Base-by-base conservation (phyloP, 176 grass and related monocot genomes). In the Rhynchospora pubera region DNA sequence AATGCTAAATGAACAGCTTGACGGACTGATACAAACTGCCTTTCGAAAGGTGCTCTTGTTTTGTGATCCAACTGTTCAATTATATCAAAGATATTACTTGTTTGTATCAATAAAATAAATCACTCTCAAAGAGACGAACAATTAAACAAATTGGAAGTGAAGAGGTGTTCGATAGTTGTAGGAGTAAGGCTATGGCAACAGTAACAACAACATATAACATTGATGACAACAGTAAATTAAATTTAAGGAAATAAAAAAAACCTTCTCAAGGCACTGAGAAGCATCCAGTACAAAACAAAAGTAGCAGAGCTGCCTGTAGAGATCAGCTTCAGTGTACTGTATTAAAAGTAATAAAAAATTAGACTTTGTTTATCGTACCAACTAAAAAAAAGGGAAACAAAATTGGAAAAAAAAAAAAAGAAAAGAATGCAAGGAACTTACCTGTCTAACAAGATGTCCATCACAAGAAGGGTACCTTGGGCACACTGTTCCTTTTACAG, bases 261-360 rank as follows among this genome's bases (percentile, higher is more conserved):
- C 92, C 96, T 99, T 99, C 24, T 93, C 87, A 67, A 95, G 87
- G 69, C 89, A 90, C 43, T 70, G 64, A 46, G 86, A 67, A 78
- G 91, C 85, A 89, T 99, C 93, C 82, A 99, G 69, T 71, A 95
- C 76, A 85, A 95, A 88, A 58, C 96, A 91, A 84, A 95, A 91
- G 85, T 95, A 99, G 32, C 92, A 99, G 19, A 95, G 79, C 73
- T 99, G 93, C 65, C 86, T 91, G 87, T 93, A 99, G 18, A 99
- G 84, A 87, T 99, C 91, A 18, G 89, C 91, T 81, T 99, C 96
- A 3, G 84, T 87, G 84, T 90, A 95, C 96, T 99, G 87, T 85
- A 81, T 81, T 30, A 81, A 60, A 57, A 86, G 19, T 26, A 48
- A 65, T 46, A 78, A 21, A 13, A 11, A 86, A 80, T 39, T 65